Evolutionary conservation across 75 land plant genomes (phyloP).

Genomic region (Azolla pinnata): DNA sequence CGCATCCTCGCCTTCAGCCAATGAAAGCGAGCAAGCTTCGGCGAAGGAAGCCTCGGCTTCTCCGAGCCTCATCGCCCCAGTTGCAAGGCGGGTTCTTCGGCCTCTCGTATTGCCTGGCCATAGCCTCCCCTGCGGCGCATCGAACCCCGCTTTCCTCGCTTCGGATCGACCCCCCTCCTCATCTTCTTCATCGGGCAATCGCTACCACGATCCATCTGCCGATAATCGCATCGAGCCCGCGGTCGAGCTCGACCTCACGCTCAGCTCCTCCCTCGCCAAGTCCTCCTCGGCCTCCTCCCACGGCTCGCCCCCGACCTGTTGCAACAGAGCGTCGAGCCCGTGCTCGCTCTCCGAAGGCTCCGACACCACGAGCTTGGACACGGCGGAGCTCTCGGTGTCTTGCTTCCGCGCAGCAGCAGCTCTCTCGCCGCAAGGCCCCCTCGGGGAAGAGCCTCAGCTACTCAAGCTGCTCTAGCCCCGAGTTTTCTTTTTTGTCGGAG

Average conservation of each 20-base stretch:
- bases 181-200: not conserved
- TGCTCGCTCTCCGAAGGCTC: conserved; percentile 14
- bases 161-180: too few species aligned
- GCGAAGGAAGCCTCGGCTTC: not conserved
- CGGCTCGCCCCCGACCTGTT: too few species aligned
- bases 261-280: not conserved
- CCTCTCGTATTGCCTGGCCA: not conserved
- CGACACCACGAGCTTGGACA: conserved; percentile 18
- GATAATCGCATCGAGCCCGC: not conserved
- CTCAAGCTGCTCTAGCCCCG: too few species aligned
- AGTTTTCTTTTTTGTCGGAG: too few species aligned
- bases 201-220: not conserved
- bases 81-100: not conserved
- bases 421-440: not conserved
- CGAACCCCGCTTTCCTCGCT: too few species aligned
- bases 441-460: too few species aligned
- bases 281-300: too few species aligned
- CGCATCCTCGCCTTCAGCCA: too few species aligned
- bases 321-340: not conserved
- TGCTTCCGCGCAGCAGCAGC: not conserved
- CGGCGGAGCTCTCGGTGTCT: not conserved
- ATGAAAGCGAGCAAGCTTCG: too few species aligned
- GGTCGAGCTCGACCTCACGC: not conserved
- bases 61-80: conserved; percentile 1
- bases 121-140: not conserved